Conservation (phyloP, 106 monocot genomes). For the Dioscorea alata region DNA sequence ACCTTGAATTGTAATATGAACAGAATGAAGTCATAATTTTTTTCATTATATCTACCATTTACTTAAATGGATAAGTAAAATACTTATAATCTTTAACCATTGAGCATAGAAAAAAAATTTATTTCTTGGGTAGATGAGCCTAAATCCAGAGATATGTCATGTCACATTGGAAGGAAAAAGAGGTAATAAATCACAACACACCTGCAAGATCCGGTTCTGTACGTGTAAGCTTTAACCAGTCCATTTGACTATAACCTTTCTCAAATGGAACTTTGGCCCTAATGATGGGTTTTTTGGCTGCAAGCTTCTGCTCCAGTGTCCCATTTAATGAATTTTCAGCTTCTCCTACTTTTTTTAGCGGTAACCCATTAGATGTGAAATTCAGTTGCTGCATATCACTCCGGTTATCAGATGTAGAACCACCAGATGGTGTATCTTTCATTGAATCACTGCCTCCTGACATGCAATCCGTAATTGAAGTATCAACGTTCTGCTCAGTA, state of each 20-base stretch:
- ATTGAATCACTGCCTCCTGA: conserved; percentile 6
- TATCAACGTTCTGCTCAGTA: conserved; percentile 6
- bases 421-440: not conserved
- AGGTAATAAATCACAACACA: conserved; percentile 7
- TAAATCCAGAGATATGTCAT: no score
- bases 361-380: conserved; percentile 10
- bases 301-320: conserved; percentile 23
- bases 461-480: conserved; percentile 2
- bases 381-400: not conserved
- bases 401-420: conserved; percentile 1
- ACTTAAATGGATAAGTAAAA: no score
- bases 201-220: conserved; percentile 97
- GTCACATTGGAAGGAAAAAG: no score
- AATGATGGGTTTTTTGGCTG: conserved; percentile 33
- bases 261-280: conserved; percentile 97
- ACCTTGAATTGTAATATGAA: no score
- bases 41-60: no score
- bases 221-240: conserved; percentile 88
- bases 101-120: no score
- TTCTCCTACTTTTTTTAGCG: conserved; percentile 9
- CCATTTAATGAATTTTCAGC: conserved; percentile 10
- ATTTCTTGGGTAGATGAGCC: no score
- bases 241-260: conserved; percentile 98
- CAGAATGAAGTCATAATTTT: no score
- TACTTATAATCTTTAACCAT: no score